Evolutionary conservation across 2,329 filamentous ascomycete genomes (phyloP).

Genomic region (Calonectria naviculata): DNA sequence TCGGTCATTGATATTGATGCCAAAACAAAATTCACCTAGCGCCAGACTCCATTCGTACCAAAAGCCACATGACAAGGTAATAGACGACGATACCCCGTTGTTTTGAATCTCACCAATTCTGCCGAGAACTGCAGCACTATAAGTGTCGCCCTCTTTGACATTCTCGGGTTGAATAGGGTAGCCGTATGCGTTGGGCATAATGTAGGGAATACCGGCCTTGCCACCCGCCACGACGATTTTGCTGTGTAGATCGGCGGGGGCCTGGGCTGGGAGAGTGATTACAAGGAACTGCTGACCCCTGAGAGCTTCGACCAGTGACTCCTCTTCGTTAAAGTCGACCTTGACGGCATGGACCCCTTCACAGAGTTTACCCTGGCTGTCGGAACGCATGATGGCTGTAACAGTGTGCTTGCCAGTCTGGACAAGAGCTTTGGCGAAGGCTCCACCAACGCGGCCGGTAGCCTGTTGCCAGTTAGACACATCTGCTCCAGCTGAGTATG

Average conservation of each 20-base stretch:
- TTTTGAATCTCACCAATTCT: constrained; percentile 51
- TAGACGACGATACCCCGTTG: constrained; percentile 54
- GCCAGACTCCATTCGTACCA: constrained; percentile 67
- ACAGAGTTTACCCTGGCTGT: constrained; percentile 54
- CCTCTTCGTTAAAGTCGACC: constrained; percentile 57
- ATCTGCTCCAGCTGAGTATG: not conserved
- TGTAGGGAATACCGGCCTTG: constrained; percentile 63
- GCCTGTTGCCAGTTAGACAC: constrained; percentile 4
- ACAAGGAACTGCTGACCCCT: constrained; percentile 65
- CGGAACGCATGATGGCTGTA: constrained; percentile 60
- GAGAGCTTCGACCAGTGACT: constrained; percentile 60
- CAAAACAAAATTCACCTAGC: constrained; percentile 51
- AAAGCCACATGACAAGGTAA: constrained; percentile 61
- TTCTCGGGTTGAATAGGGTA: constrained; percentile 58
- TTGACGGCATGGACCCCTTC: constrained; percentile 52
- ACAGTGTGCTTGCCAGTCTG: constrained; percentile 60
- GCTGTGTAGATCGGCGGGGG: constrained; percentile 56
- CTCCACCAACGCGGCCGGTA: constrained; percentile 53
- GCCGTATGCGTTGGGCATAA: constrained; percentile 55
- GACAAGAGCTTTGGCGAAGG: constrained; percentile 54
- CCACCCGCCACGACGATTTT: constrained; percentile 65
- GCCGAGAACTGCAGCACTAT: constrained; percentile 41
- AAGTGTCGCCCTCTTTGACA: constrained; percentile 49
- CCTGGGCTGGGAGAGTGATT: constrained; percentile 60
- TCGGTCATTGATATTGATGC: constrained; percentile 59